These are phyloP conservation scores for Phragmites australis DNA, from an alignment of 176 grass and related monocot species.

Conservation along the genomic window DNA sequence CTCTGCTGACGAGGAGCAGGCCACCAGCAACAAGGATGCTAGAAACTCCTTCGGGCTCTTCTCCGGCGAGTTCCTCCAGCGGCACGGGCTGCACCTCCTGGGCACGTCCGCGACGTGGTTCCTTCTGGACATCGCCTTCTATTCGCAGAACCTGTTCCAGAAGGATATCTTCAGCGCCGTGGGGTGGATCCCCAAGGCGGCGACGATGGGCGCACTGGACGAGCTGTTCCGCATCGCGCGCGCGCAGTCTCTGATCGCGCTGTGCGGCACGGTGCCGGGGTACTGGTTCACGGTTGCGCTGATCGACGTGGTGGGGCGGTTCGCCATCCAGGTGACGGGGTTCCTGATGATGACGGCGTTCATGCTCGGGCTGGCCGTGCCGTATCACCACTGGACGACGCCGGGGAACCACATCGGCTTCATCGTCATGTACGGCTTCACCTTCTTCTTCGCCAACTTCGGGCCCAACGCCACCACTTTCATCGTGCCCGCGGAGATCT, in stretches of 20 bases:
- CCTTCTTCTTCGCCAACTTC: conserved; percentile 80
- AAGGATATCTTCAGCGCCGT: conserved; percentile 88
- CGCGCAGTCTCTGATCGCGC: conserved; percentile 75
- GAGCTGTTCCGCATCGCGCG: conserved; percentile 68
- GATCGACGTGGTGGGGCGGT: conserved; percentile 70
- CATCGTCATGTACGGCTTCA: conserved; percentile 69
- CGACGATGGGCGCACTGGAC: conserved; percentile 63
- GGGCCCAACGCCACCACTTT: conserved; percentile 81
- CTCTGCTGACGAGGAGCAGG: background rate
- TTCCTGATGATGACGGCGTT: conserved; percentile 70
- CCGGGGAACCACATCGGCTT: conserved; percentile 60
- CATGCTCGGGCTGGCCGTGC: conserved; percentile 72
- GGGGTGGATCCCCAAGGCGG: conserved; percentile 68
- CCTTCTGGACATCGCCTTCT: conserved; percentile 85
- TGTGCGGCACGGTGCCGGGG: conserved; percentile 75
- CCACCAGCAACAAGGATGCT: background rate
- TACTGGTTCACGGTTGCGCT: conserved; percentile 85
- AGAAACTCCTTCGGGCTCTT: conserved; percentile 53
- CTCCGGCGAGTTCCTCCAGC: conserved; percentile 43
- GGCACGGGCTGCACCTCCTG: conserved; percentile 65
- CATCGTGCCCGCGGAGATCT: conserved; percentile 90
- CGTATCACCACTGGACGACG: conserved; percentile 70
- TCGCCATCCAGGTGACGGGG: conserved; percentile 53
- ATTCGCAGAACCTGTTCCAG: conserved; percentile 90
- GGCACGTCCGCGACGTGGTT: conserved; percentile 59